Percentiles rank a stretch among this genome's conserved stretches.
These are phyloP conservation scores for Clonostachys rosea DNA, from an alignment of 2,329 filamentous ascomycete genomes.

Conservation along the genomic window DNA sequence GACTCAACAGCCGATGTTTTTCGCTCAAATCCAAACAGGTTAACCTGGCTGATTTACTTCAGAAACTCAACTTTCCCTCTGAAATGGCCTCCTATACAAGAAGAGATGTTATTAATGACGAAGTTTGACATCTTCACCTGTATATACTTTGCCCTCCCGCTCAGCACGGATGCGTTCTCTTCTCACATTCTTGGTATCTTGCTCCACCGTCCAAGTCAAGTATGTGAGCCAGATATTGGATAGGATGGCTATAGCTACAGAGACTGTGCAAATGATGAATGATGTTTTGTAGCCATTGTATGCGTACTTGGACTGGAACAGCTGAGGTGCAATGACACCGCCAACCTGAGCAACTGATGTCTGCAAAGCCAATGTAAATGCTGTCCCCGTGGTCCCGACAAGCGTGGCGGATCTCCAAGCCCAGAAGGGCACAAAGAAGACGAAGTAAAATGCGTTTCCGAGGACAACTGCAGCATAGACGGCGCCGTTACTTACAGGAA, in stretches of 20 bases:
- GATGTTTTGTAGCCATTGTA: not conserved
- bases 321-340: conserved; percentile 36
- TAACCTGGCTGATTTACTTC: no score
- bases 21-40: no score
- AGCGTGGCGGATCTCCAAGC: conserved; percentile 35
- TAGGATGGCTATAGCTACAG: not conserved
- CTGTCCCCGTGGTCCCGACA: conserved; percentile 33
- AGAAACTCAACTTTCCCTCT: no score
- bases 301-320: conserved; percentile 34
- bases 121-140: not conserved
- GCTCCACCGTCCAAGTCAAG: not conserved
- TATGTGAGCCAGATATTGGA: not conserved
- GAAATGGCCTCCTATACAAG: no score
- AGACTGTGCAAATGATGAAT: not conserved
- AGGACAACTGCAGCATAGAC: conserved; percentile 38
- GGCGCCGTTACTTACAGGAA: conserved; percentile 24
- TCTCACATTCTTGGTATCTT: not conserved
- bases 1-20: no score
- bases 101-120: no score
- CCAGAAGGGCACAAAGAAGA: conserved; percentile 40
- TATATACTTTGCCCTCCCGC: conserved; percentile 1
- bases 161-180: conserved; percentile 2
- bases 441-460: conserved; percentile 33
- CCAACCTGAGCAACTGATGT: conserved; percentile 35
- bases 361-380: conserved; percentile 36